Percentiles rank a stretch among this genome's conserved stretches.
Evolutionary conservation across 345 rosid genomes (phyloP).

Genomic region (Arabidopsis arenosa): DNA sequence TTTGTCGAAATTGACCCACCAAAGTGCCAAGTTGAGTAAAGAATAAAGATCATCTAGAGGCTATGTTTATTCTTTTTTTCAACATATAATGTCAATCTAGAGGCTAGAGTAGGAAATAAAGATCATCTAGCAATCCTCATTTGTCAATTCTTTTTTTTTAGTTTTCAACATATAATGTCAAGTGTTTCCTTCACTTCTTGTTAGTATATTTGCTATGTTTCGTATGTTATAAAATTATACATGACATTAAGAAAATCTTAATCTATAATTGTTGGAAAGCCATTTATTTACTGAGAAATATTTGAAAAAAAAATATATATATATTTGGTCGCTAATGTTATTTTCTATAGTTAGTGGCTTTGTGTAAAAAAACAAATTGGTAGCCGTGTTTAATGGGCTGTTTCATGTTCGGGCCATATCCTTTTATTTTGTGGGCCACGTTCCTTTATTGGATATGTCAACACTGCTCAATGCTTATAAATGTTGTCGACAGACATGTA

Average conservation of each 20-base stretch:
- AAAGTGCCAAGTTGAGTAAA: slow-evolving; percentile 23
- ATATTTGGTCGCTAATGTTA: background rate
- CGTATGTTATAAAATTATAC: background rate
- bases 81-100: background rate
- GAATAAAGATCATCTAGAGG: background rate
- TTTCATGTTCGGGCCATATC: slow-evolving; percentile 7
- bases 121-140: background rate
- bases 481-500: background rate
- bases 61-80: background rate
- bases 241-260: no score
- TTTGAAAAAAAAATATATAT: no score
- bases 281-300: no score
- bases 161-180: background rate
- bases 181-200: background rate
- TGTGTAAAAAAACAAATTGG: background rate
- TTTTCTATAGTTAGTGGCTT: background rate
- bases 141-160: background rate
- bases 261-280: no score
- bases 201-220: background rate
- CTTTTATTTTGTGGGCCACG: slow-evolving; percentile 12
- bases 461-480: background rate
- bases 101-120: no score
- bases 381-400: slow-evolving; percentile 11
- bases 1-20: slow-evolving; percentile 24
- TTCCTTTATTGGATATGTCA: background rate